Evolutionary conservation across 495 filamentous ascomycete genomes (phyloP), one percentile per base, ranked within the genome.

Genomic region (Staphylotrichum tortipilum): DNA sequence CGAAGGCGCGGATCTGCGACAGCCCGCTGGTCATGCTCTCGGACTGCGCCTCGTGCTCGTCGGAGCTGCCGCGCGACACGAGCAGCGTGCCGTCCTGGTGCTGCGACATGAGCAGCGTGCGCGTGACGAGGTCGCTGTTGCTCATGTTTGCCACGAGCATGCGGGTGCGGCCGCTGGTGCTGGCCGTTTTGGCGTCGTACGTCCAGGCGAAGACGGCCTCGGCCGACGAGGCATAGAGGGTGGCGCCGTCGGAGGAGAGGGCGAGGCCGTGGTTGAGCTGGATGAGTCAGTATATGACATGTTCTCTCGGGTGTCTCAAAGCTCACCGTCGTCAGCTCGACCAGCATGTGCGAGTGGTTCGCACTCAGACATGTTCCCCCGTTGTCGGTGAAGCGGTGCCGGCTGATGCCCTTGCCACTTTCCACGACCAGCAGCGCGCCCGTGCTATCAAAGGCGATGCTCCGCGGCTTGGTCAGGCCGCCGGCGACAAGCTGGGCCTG

Each of bases 211-310:
- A 81, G 33, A 78, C 83, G 17, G 70, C 60, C 24, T 75, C 65
- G 4, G 71, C 42, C 9, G 72, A 72, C 9, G 80, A 83, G 7
- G 79, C 82, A 58, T 81, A 85, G 47, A 86, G 64, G 5, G 75
- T 83, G 37, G 61, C 69, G 30, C 80, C 78, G 62, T 84, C 77
- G 12, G 36, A 39, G 21, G 78, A 81, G 19, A 85, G 59, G 15
- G 77, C 76, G 33, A 86, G 67, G 23, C 82, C 82, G 59, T 86
- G 82, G 56, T 82, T 82, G 9, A 85, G 64, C 71, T 81, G 6
- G 45, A 1, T 15, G 3, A 0, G 30, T 28, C 14, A 34, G 18
- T 18, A 17, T 30, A 19, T 6, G 19, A 26, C 19, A n/a, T 17
- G 35, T 30, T n/a, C 1, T 36, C 3, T 42, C 6, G 11, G 11